Evolutionary conservation across 2,329 filamentous ascomycete genomes (phyloP), one percentile per base, ranked within the genome.

Genomic region (Penicillium occitanis): DNA sequence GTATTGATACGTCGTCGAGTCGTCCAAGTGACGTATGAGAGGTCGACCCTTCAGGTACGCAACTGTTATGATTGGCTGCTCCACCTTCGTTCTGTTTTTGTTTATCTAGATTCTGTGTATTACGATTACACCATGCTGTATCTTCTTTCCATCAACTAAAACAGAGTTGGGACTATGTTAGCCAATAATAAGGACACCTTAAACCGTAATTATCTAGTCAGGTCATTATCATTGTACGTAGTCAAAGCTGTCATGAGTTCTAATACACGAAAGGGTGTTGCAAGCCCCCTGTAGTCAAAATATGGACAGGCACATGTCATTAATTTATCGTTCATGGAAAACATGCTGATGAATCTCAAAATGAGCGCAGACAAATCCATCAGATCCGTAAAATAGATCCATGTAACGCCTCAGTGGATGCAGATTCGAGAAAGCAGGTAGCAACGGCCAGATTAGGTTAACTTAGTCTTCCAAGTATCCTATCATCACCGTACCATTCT

Each of bases 401-500:
- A 60, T 61, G 33, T 40, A 67, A 68, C 64, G 66, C 66, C 64
- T 50, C 64, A 42, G 50, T 17, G 40, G 37, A 68, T 68, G 66
- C 64, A 61, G 37, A 55, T 62, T 53, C 33, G 30, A 62, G 44
- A 19, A 60, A 14, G 37, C 44, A 11, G 44, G 19, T 55, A 25
- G n/a, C 22, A 55, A 30, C 33, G 28, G 22, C 33, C n/a, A 46
- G 2, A 10, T 46, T 25, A 25, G 25, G 2, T 28, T 40, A n/a
- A 30, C 37, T 68, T 62, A 63, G 57, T 68, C 53, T 22, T 67
- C 89, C 66, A 91, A 79, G 74, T 93, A 96, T 77, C 97, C 95
- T 71, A 99, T 90, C 92, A 97, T 97, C 7, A 99, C 90, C 0
- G 93, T 97, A 3, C 91, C 93, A 74, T 96, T 94, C 82, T 95